These are phyloP conservation scores for Plectosphaerella cucumerina DNA, from an alignment of 2,329 filamentous ascomycete genomes.

Conservation along the genomic window DNA sequence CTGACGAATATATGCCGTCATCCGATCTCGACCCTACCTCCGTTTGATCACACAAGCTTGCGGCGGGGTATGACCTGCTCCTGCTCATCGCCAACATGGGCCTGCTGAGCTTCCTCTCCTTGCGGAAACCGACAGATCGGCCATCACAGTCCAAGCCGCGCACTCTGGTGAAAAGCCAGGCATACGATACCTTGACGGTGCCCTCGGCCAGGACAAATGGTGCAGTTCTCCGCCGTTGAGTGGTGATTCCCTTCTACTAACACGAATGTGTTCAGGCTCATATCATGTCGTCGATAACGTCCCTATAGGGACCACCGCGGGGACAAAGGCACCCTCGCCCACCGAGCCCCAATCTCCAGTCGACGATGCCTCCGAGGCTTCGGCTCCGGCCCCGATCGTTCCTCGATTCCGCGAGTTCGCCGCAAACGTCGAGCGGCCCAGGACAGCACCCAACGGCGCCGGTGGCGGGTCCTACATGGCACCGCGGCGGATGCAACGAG, in stretches of 20 bases:
- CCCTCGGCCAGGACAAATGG: too few relatives aligned
- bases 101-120: constrained; percentile 27
- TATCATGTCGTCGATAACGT: constrained; percentile 38
- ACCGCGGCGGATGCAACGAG: constrained; percentile 9
- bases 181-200: constrained; percentile 25
- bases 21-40: too few relatives aligned
- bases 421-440: constrained; percentile 25
- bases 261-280: constrained; percentile 21
- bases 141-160: constrained; percentile 2
- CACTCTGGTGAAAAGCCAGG: constrained; percentile 24
- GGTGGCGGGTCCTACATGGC: background rate
- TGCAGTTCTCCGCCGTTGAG: too few relatives aligned
- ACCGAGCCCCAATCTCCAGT: constrained; percentile 6
- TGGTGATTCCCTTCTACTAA: background rate
- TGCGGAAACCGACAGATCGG: constrained; percentile 17
- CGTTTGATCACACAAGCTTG: too few relatives aligned
- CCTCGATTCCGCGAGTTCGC: constrained; percentile 21
- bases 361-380: constrained; percentile 15
- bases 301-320: constrained; percentile 18
- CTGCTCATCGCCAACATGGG: constrained; percentile 23
- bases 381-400: constrained; percentile 23
- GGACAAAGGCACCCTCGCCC: too few relatives aligned
- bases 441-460: constrained; percentile 25
- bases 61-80: too few relatives aligned
- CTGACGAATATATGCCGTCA: too few relatives aligned